Conservation (phyloP, 768 basidiomycete species). For the Russula foetens region DNA sequence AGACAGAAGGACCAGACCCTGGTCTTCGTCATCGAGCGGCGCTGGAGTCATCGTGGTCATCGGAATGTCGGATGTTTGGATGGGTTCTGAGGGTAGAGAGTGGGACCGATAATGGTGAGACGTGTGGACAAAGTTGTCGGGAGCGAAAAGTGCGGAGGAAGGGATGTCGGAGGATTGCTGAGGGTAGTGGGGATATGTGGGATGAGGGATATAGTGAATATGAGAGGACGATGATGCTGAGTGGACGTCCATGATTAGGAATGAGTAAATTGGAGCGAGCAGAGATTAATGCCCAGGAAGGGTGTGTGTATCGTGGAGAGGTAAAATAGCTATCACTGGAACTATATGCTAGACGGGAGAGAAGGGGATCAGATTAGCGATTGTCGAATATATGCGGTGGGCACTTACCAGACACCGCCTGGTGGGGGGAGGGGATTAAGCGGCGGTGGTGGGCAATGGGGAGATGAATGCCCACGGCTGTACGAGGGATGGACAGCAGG, state of each 20-base stretch:
- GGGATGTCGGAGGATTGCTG: slow-evolving; percentile 5
- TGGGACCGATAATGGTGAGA: slow-evolving; percentile 8
- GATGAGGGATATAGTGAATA: slow-evolving; percentile 12
- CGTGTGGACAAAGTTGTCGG: not conserved
- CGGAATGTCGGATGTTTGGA: slow-evolving; percentile 4
- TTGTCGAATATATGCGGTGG: not conserved
- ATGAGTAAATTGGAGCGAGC: slow-evolving; percentile 1
- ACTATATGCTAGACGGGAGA: slow-evolving; percentile 7
- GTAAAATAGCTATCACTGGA: slow-evolving; percentile 10
- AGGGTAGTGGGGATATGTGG: slow-evolving; percentile 16
- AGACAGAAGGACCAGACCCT: slow-evolving; percentile 15
- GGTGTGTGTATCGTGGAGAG: not conserved
- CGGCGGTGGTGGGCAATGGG: slow-evolving; percentile 11
- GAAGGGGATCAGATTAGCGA: not conserved
- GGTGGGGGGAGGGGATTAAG: slow-evolving; percentile 3
- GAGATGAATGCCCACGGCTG: slow-evolving; percentile 7
- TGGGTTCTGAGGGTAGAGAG: slow-evolving; percentile 6
- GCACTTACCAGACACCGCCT: slow-evolving; percentile 8
- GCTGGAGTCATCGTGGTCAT: slow-evolving; percentile 13
- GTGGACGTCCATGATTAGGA: slow-evolving; percentile 12
- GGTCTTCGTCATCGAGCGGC: slow-evolving; percentile 18
- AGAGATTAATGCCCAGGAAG: slow-evolving; percentile 9
- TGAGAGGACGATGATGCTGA: slow-evolving; percentile 6
- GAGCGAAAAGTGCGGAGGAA: slow-evolving; percentile 8
- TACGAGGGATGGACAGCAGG: not conserved